Evolutionary conservation across 2,329 filamentous ascomycete genomes (phyloP).

Genomic region (Fusarium sp.): DNA sequence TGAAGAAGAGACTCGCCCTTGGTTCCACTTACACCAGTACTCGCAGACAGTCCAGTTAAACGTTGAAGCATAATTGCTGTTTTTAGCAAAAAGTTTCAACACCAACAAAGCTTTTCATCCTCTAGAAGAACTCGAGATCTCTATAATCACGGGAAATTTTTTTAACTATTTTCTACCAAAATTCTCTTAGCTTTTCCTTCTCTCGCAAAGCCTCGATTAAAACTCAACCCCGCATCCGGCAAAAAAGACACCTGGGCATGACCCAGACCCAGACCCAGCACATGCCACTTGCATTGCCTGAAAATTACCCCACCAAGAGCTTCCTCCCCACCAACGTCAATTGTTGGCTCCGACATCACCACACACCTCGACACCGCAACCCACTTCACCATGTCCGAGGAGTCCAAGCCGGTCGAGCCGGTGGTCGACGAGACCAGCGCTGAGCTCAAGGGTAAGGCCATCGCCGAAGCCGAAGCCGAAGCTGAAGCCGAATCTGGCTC

Average conservation of each 20-base stretch:
- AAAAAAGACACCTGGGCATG: not conserved
- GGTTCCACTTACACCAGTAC: not conserved
- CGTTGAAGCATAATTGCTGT: not conserved
- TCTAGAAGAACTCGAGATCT: not conserved
- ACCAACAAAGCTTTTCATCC: not conserved
- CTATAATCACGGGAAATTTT: not conserved
- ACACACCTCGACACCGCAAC: slow-evolving; percentile 17
- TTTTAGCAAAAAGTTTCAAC: not conserved
- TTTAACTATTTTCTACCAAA: not conserved
- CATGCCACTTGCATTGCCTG: slow-evolving; percentile 15
- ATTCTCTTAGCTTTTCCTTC: not conserved
- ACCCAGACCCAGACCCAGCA: slow-evolving; percentile 9
- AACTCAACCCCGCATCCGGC: slow-evolving; percentile 3
- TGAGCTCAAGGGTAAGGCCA: slow-evolving; percentile 61
- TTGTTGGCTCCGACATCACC: slow-evolving; percentile 29
- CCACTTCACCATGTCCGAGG: slow-evolving; percentile 58
- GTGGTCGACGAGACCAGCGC: slow-evolving; percentile 61
- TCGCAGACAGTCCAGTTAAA: not conserved
- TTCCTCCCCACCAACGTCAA: slow-evolving; percentile 25
- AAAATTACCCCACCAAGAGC: slow-evolving; percentile 42
- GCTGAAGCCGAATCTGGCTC: slow-evolving; percentile 61
- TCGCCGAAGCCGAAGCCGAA: slow-evolving; percentile 52
- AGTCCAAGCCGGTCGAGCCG: slow-evolving; percentile 71
- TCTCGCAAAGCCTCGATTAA: not conserved
- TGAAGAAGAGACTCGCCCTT: not conserved